Evolutionary conservation across 2,329 filamentous ascomycete species (phyloP).

Genomic region (Allantophomopsis lycopodina): DNA sequence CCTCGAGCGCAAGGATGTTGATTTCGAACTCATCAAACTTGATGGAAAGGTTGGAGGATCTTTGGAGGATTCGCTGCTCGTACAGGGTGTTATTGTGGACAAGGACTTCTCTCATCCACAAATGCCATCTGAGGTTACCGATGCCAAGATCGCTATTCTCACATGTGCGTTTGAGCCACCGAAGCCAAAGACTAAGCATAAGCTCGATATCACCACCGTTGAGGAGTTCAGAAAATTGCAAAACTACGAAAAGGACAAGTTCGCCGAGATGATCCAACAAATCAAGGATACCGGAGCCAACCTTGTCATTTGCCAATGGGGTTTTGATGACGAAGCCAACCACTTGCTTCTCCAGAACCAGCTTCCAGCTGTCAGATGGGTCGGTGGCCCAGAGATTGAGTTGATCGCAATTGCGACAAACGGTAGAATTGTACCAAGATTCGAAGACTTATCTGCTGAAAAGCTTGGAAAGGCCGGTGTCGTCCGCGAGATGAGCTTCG

Average conservation of each 20-base stretch:
- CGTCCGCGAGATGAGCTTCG: constrained; percentile 90
- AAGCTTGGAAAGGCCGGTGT: constrained; percentile 86
- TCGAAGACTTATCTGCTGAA: constrained; percentile 81
- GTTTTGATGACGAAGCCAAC: constrained; percentile 98
- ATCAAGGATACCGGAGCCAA: constrained; percentile 97
- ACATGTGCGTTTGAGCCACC: constrained; percentile 98
- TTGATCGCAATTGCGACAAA: constrained; percentile 98
- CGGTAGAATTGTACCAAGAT: constrained; percentile 90
- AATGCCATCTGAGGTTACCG: constrained; percentile 89
- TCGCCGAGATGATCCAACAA: constrained; percentile 95
- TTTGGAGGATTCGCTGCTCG: constrained; percentile 83
- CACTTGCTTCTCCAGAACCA: constrained; percentile 93
- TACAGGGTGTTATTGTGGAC: constrained; percentile 97
- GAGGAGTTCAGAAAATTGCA: constrained; percentile 98
- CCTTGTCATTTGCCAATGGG: constrained; percentile 97
- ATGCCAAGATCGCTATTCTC: constrained; percentile 94
- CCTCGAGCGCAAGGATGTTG: constrained; percentile 88
- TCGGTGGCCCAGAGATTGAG: constrained; percentile 95
- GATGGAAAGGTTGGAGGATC: constrained; percentile 95
- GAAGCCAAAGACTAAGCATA: constrained; percentile 99
- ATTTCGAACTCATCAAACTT: constrained; percentile 98
- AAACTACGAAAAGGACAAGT: constrained; percentile 90
- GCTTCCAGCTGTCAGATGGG: constrained; percentile 92
- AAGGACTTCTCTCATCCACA: constrained; percentile 99
- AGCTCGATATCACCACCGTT: constrained; percentile 91